Base-by-base conservation (phyloP, 2,329 filamentous ascomycete genomes). In the Arthrinium phaeospermum region DNA sequence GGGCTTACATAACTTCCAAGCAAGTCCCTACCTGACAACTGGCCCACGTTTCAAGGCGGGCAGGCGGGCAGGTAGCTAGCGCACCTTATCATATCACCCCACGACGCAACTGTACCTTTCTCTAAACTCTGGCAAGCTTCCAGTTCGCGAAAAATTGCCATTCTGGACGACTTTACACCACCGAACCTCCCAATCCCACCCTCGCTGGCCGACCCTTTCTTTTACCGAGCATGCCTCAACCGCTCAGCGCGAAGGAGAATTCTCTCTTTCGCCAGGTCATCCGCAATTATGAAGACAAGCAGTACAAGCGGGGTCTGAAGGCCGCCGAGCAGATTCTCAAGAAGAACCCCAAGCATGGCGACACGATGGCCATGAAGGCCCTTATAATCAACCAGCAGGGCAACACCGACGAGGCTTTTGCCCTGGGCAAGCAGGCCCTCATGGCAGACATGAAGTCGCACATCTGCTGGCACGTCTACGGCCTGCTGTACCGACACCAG, bases 401-500 rank as follows among this genome's bases (percentile, higher is more conserved):
- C 77, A 96, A 97, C 84, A 92, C 92, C 44, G 94, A 98, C 72
- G 96, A 99, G 85, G 97, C 97, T 0, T 99, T 99, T 82, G 90
- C 92, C 67, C 88, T 99, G 73, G 96, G 94, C 79, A 99, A 98
- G 85, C 90, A 95, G 76, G 96, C 97, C 46, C 88, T 99, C 78
- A 95, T 93, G 76, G 94, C 95, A 79, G 95, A 98, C 82, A 98
- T 99, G 95, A 98, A 97, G 86, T 98, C 95, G 79, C 96, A 98
- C 84, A 95, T 99, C 79, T 98, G 95, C 87, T 99, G 96, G 96
- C 97, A 99, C 83, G 96, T 99, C 74, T 99, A 98, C 82, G 96
- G 97, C 45, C 85, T 99, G 77, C 89, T 99, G 69, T 98, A 97
- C 85, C 92, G 96, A 70, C 92, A 94, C 68, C 93, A 93, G 80